These are phyloP conservation scores for Cladosporium sp. DNA, from an alignment of 2,329 filamentous ascomycete genomes.

Conservation along the genomic window DNA sequence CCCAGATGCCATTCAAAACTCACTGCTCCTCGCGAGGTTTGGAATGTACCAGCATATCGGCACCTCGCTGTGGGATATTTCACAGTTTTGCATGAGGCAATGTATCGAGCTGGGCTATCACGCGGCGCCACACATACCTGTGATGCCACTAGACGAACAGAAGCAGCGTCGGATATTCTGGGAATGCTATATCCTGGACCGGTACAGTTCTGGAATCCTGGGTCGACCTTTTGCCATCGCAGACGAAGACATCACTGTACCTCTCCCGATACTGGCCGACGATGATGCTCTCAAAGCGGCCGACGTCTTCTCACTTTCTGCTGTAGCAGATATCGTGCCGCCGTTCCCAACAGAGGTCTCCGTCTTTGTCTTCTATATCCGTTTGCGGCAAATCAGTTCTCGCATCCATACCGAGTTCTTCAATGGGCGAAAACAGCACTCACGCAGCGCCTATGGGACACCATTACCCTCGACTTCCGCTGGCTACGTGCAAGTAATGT, in stretches of 20 bases:
- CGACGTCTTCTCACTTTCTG: slow-evolving; percentile 19
- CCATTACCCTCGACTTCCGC: slow-evolving; percentile 14
- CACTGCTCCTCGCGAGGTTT: slow-evolving; percentile 37
- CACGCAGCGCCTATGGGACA: slow-evolving; percentile 1
- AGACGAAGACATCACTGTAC: slow-evolving; percentile 35
- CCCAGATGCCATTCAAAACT: slow-evolving; percentile 34
- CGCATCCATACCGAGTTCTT: slow-evolving; percentile 23
- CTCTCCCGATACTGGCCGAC: slow-evolving; percentile 32
- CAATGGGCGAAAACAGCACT: neutral
- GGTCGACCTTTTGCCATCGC: slow-evolving; percentile 38
- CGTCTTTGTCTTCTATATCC: slow-evolving; percentile 35
- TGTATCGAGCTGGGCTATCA: slow-evolving; percentile 37
- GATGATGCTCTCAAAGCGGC: slow-evolving; percentile 22
- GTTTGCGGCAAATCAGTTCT: slow-evolving; percentile 38
- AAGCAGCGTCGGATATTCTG: slow-evolving; percentile 38
- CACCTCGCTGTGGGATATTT: slow-evolving; percentile 38
- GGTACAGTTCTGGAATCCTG: slow-evolving; percentile 39
- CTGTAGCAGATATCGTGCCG: slow-evolving; percentile 2
- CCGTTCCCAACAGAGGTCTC: slow-evolving; percentile 27
- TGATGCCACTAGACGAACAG: slow-evolving; percentile 30
- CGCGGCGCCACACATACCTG: slow-evolving; percentile 7
- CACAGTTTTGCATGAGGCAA: slow-evolving; percentile 35
- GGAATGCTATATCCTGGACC: slow-evolving; percentile 42
- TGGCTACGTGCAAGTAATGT: slow-evolving; percentile 14
- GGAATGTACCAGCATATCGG: slow-evolving; percentile 41